Base-by-base conservation (phyloP, 2,329 filamentous ascomycete species). In the Penicillium sp. region DNA sequence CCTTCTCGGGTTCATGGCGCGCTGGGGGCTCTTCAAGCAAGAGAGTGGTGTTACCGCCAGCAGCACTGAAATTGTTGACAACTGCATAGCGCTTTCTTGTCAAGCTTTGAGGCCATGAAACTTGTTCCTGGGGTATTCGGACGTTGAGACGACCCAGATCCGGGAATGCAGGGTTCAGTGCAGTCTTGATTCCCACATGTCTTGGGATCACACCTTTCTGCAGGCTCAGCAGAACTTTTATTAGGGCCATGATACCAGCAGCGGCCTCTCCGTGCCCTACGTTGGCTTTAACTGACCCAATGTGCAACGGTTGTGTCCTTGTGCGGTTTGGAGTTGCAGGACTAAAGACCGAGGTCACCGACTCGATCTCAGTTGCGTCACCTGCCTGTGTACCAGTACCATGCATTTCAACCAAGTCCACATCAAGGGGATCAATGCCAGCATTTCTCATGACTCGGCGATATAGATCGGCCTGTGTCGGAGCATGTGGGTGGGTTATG, bases 171-270 rank as follows among this genome's bases (percentile, higher is more conserved):
- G 29, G 29, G 55, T 73, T 74, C 10, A 74, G 62, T 9, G 57
- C 46, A n/a, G 59, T 69, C 48, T 89, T 88, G 72, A 90, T 88
- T 6, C 87, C 87, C 6, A 83, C 76, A 58, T 90, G 87, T 0
- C 83, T 85, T 0, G 86, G 85, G 32, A 89, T 88, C 3, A 72
- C 68, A 48, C 80, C 81, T 62, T 88, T 82, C 68, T 85, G 78
- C 42, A 87, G 68, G 84, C 88, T 88, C 64, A 88, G 65, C 4
- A 88, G 69, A 0, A 86, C 81, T 70, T 88, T 88, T 67, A 84
- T 77, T 4, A 88, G 72, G 1, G 68, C 61, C 27, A 61, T 62
- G 22, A 73, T 67, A 47, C 70, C 70, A 5, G 70, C 70, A 11
- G 59, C 70, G 11, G 70, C 66, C 54, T 72, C 8, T 79, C 80